These are phyloP conservation scores for Trebouxia sp. DNA, from an alignment of 139 green algal species.

Conservation along the genomic window DNA sequence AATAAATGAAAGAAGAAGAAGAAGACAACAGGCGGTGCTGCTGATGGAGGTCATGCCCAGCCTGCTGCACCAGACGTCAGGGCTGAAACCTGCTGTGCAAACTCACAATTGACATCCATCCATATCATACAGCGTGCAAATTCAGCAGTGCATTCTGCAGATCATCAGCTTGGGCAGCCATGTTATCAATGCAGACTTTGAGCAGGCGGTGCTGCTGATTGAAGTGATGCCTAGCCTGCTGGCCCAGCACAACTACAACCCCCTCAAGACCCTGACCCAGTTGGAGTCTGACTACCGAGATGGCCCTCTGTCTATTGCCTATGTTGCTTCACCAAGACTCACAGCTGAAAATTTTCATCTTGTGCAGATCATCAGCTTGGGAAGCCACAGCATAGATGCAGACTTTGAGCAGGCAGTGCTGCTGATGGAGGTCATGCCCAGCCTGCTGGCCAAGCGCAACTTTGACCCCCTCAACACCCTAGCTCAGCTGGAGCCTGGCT, in stretches of 20 bases:
- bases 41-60: constrained; percentile 72
- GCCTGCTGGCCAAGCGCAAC: constrained; percentile 59
- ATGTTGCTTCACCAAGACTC: too few species aligned
- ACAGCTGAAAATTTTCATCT: not conserved
- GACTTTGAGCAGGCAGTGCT: constrained; percentile 52
- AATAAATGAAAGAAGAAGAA: too few species aligned
- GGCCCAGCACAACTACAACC: constrained; percentile 60
- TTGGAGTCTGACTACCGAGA: constrained; percentile 80
- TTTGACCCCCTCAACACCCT: constrained; percentile 63
- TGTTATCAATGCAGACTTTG: constrained; percentile 46
- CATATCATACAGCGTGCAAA: too few species aligned
- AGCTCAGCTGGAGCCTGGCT: constrained; percentile 74
- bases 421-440: constrained; percentile 75
- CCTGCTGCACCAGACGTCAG: constrained; percentile 47
- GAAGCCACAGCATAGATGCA: constrained; percentile 59
- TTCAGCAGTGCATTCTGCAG: too few species aligned
- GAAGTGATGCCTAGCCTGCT: constrained; percentile 75
- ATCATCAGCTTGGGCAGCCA: constrained; percentile 75
- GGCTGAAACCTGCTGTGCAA: too few species aligned
- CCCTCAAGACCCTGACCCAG: constrained; percentile 46
- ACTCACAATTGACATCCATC: too few species aligned
- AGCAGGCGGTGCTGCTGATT: constrained; percentile 61
- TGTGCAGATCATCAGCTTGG: constrained; percentile 67
- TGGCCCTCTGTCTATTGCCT: constrained; percentile 51
- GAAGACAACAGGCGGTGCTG: constrained; percentile 56